A percentile compares a stretch with the other conserved stretches of the same genome.
These are phyloP conservation scores for Lipomyces spencermartinsiae DNA, from an alignment of 805 yeast species.

Conservation along the genomic window DNA sequence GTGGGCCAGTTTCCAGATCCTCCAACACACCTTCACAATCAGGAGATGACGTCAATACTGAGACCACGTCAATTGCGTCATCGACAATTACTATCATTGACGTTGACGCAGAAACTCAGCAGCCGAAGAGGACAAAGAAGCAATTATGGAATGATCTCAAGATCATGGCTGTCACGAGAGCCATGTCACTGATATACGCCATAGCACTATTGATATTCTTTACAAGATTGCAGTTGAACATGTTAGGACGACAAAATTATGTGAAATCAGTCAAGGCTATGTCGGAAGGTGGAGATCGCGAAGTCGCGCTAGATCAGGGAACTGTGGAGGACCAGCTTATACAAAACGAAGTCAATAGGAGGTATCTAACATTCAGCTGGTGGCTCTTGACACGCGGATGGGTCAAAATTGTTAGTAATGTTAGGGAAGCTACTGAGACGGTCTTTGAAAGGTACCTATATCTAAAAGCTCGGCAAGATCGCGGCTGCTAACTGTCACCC, in stretches of 20 bases:
- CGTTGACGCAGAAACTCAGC: slow-evolving; percentile 33
- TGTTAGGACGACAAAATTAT: slow-evolving; percentile 85
- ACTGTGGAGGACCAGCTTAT: slow-evolving; percentile 34
- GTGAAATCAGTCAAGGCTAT: slow-evolving; percentile 65
- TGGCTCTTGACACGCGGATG: slow-evolving; percentile 92
- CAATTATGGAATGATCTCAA: slow-evolving; percentile 87
- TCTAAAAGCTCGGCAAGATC: background rate
- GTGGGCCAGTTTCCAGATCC: slow-evolving; percentile 41
- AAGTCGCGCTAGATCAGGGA: slow-evolving; percentile 18
- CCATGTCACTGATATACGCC: slow-evolving; percentile 72
- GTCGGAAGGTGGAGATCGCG: slow-evolving; percentile 41
- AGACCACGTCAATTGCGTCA: slow-evolving; percentile 26
- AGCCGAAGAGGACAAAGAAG: slow-evolving; percentile 54
- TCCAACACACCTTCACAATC: background rate
- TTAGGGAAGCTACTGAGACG: slow-evolving; percentile 62
- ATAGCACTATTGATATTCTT: slow-evolving; percentile 73
- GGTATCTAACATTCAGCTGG: slow-evolving; percentile 88
- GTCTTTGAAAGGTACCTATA: slow-evolving; percentile 55
- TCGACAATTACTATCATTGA: slow-evolving; percentile 27
- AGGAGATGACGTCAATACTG: slow-evolving; percentile 10
- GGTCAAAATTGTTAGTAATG: slow-evolving; percentile 59
- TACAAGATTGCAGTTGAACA: slow-evolving; percentile 84
- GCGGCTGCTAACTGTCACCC: slow-evolving; percentile 49
- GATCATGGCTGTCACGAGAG: slow-evolving; percentile 72
- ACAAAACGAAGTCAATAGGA: slow-evolving; percentile 62